Conservation (phyloP, 2,329 filamentous ascomycete genomes). For the Curvularia verruculosa region DNA sequence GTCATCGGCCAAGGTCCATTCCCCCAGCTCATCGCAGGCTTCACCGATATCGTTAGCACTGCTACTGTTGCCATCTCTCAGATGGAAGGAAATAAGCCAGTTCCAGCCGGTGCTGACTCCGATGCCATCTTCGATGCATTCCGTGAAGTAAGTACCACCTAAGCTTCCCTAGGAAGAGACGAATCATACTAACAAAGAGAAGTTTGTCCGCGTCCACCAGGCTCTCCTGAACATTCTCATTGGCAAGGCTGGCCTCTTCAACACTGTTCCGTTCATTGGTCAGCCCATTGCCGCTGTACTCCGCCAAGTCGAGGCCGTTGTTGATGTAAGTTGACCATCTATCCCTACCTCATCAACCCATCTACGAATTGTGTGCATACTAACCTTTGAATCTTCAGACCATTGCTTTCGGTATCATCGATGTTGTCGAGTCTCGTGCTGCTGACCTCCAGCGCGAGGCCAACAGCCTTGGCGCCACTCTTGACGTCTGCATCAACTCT, state of each 20-base stretch:
- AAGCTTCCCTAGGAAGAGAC: too few species aligned
- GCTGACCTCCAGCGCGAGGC: background rate
- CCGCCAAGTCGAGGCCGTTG: slow-evolving; percentile 18
- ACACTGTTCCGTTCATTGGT: slow-evolving; percentile 20
- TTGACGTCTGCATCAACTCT: background rate
- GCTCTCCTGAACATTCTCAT: slow-evolving; percentile 26
- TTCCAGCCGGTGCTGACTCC: slow-evolving; percentile 5
- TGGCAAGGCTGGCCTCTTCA: slow-evolving; percentile 23
- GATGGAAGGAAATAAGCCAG: slow-evolving; percentile 9
- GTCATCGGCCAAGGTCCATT: slow-evolving; percentile 19
- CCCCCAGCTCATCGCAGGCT: slow-evolving; percentile 17
- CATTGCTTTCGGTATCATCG: slow-evolving; percentile 5
- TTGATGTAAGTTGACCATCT: slow-evolving; percentile 19
- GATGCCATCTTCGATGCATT: slow-evolving; percentile 22
- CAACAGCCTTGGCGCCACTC: background rate
- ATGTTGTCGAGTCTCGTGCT: background rate
- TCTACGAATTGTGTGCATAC: background rate
- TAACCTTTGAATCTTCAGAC: background rate
- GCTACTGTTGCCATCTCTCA: slow-evolving; percentile 11
- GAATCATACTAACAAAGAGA: background rate
- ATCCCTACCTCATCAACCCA: accelerated
- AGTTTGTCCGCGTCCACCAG: slow-evolving; percentile 29
- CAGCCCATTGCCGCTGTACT: slow-evolving; percentile 21
- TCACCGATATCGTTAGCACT: slow-evolving; percentile 18
- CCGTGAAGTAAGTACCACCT: slow-evolving; percentile 12